Base-by-base conservation (phyloP, 2,329 filamentous ascomycete genomes). In the Aschersonia sp. region DNA sequence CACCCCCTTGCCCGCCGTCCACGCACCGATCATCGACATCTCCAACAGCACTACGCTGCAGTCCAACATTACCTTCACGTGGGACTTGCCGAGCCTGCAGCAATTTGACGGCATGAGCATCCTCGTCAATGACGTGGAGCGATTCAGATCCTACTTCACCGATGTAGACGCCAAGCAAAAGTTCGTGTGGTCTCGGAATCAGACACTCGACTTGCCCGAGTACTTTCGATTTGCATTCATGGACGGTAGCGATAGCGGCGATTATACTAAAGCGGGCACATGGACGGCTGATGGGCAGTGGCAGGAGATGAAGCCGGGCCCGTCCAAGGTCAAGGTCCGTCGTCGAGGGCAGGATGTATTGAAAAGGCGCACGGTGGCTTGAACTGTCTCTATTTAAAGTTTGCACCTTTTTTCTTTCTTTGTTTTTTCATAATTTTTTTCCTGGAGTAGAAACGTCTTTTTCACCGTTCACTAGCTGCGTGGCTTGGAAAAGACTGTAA, bases 91-190 rank as follows among this genome's bases (percentile, higher is more conserved):
- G 29, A 66, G 52, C 35, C 53, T 67, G 2, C 64, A 66, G 7
- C 66, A 72, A 29, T 87, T 80, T 54, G 83, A 90, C 55, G 87
- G 86, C 10, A 74, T 94, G 50, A 87, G 82, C 58, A 74, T 92
- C 12, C 68, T 94, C 0, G 84, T 94, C 53, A 92, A 94, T 57
- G 87, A 94, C 55, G 87, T 94, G 1, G 87, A 94, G 63, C 70
- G 85, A 22, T 88, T 83, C 61, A 69, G 83, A n/a, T 76, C 76
- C 5, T 90, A 83, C 61, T 83, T 83, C 51, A 74, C 73, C 43
- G 74, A 79, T 45, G 71, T 67, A 41, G 64, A 66, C 31, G 56
- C 58, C 37, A 49, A 60, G 45, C 57, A 66, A 22, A 58, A 63
- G 11, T 84, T 84, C 53, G 72, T 73, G 0, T 87, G 83, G 81